Conservation (phyloP, 2,329 filamentous ascomycete genomes). For the Botryotinia globosa region DNA sequence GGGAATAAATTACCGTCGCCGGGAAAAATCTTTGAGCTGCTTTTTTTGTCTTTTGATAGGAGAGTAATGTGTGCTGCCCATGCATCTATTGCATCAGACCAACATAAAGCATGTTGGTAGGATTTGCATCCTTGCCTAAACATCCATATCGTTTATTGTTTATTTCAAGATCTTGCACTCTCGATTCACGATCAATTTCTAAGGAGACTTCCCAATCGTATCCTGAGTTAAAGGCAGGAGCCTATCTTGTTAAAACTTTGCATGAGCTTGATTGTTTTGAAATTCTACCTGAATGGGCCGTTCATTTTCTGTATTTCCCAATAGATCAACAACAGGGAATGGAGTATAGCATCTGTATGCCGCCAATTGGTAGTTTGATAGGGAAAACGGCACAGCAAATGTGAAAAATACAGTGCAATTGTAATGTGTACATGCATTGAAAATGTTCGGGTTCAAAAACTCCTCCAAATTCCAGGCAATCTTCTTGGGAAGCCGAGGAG, state of each 20-base stretch:
- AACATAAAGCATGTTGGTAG: neutral
- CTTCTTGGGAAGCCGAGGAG: neutral
- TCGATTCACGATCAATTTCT: neutral
- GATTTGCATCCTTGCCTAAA: neutral
- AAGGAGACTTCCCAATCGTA: neutral
- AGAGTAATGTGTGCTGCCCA: neutral
- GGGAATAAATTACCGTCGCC: neutral
- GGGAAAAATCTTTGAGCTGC: neutral
- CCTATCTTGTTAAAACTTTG: neutral
- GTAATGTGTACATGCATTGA: neutral
- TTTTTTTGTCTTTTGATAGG: neutral
- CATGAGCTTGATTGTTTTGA: neutral
- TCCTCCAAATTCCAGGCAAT: neutral
- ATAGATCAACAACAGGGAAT: neutral
- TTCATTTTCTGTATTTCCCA: neutral
- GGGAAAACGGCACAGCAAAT: neutral
- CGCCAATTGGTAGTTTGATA: neutral
- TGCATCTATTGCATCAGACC: neutral
- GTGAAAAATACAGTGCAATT: neutral
- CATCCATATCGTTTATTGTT: neutral
- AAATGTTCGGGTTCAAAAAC: neutral
- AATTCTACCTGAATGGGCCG: neutral
- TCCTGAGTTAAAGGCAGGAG: neutral
- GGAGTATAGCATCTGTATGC: neutral
- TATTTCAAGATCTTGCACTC: neutral